Conservation (phyloP, 257 asterid genomes). For the Salvia rosmarinus region DNA sequence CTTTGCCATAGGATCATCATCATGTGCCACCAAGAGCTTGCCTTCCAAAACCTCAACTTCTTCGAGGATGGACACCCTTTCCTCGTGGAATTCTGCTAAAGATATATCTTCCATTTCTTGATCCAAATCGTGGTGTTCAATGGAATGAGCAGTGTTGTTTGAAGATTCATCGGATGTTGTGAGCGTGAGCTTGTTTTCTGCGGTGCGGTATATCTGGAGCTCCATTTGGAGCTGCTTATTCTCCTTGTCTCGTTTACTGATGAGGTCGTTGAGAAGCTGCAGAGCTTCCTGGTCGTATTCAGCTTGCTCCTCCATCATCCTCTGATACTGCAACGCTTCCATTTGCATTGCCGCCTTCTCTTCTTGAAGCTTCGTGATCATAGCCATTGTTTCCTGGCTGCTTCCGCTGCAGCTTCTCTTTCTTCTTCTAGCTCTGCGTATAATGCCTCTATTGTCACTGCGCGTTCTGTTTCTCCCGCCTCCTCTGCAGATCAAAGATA, state of each 20-base stretch:
- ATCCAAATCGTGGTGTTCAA: conserved; percentile 25
- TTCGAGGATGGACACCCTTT: conserved; percentile 58
- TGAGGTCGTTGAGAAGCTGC: conserved; percentile 67
- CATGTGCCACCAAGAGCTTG: conserved; percentile 48
- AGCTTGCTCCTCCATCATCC: conserved; percentile 86
- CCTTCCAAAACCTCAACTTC: conserved; percentile 63
- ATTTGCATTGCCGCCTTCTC: conserved; percentile 69
- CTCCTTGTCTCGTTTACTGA: conserved; percentile 66
- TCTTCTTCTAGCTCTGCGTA: conserved; percentile 73
- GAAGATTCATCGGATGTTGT: conserved; percentile 25
- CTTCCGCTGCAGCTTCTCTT: conserved; percentile 61
- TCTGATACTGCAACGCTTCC: conserved; percentile 74
- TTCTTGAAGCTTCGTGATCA: conserved; percentile 69
- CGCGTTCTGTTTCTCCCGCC: no score
- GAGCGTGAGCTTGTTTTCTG: no score
- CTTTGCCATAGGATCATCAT: conserved; percentile 39
- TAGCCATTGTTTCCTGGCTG: conserved; percentile 70
- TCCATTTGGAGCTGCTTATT: conserved; percentile 67
- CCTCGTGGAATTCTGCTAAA: conserved; percentile 64
- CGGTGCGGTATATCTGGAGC: conserved; percentile 32
- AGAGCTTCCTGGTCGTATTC: conserved; percentile 81
- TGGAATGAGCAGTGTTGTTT: conserved; percentile 43
- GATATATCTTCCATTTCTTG: conserved; percentile 43
- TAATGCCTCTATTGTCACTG: conserved; percentile 21
- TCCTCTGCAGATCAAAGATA: no score